A percentile compares a stretch with the other conserved stretches of the same genome.
These are phyloP conservation scores for Arthrobotrys musiformis DNA, from an alignment of 2,329 filamentous ascomycete genomes.

Conservation along the genomic window DNA sequence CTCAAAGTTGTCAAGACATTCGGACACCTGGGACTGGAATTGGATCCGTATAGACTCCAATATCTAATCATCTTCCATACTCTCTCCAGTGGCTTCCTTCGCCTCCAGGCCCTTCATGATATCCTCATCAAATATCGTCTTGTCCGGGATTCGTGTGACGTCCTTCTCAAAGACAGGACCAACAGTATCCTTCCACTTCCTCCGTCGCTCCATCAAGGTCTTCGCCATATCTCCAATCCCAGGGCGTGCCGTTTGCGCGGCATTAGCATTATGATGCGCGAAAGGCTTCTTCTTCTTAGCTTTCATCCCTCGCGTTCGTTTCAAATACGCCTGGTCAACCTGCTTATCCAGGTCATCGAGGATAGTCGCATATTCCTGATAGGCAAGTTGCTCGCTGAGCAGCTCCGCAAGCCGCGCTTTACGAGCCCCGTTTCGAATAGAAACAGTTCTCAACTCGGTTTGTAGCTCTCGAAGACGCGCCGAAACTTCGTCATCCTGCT, in stretches of 20 bases:
- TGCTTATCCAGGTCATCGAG: conserved; percentile 88
- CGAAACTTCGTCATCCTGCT: conserved; percentile 93
- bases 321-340: conserved; percentile 93
- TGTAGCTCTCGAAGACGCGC: conserved; percentile 88
- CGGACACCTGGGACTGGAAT: not conserved
- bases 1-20: not conserved
- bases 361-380: conserved; percentile 97
- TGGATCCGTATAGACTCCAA: conserved; percentile 5
- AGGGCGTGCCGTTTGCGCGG: conserved; percentile 71
- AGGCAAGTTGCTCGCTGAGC: conserved; percentile 90
- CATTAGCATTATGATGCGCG: conserved; percentile 71
- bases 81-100: conserved; percentile 59
- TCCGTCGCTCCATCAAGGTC: conserved; percentile 88
- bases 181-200: conserved; percentile 90
- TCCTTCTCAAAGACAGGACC: conserved; percentile 90
- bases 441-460: conserved; percentile 80
- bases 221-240: conserved; percentile 91
- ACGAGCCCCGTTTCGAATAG: conserved; percentile 87
- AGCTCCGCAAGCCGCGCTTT: conserved; percentile 88
- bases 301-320: conserved; percentile 91
- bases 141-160: conserved; percentile 57
- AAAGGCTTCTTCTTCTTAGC: conserved; percentile 92
- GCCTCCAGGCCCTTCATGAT: conserved; percentile 58
- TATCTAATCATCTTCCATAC: conserved; percentile 54
- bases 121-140: conserved; percentile 57